Percentiles rank a stretch among this genome's conserved stretches.
Conservation (phyloP, 2,329 filamentous ascomycete genomes). For the Paecilomyces variotii region DNA sequence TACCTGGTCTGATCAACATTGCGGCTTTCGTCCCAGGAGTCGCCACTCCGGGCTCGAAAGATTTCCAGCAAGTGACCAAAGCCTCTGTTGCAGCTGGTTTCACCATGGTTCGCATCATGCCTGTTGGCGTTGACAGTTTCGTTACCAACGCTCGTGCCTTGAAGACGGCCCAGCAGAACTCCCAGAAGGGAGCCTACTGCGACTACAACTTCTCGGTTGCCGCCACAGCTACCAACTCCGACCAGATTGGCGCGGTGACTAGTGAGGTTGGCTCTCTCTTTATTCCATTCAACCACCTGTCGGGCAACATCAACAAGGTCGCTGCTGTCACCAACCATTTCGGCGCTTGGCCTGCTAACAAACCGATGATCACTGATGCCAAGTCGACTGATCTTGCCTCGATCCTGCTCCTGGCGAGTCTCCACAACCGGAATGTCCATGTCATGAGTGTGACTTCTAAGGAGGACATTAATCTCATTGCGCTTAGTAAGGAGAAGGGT, state of each 20-base stretch:
- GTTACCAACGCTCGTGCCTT: conserved; percentile 66
- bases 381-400: conserved; percentile 76
- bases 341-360: conserved; percentile 66
- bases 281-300: conserved; percentile 73
- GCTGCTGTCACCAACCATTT: conserved; percentile 73
- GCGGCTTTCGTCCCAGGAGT: conserved; percentile 73
- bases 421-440: conserved; percentile 70
- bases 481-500: conserved; percentile 72
- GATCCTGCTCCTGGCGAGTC: conserved; percentile 66
- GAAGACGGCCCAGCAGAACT: conserved; percentile 63
- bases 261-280: conserved; percentile 71
- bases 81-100: conserved; percentile 68
- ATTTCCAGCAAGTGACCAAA: conserved; percentile 63
- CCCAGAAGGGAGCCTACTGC: conserved; percentile 59
- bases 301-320: conserved; percentile 77
- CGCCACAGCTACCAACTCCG: conserved; percentile 63
- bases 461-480: conserved; percentile 70
- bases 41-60: conserved; percentile 54
- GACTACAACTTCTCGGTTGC: conserved; percentile 76
- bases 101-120: conserved; percentile 74
- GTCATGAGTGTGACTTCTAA: conserved; percentile 74
- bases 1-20: conserved; percentile 70
- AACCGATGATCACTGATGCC: conserved; percentile 74
- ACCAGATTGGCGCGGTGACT: conserved; percentile 65
- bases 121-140: conserved; percentile 62